Base-by-base conservation (phyloP, 176 grass and related monocot genomes). In the Coix lacrymajobi region DNA sequence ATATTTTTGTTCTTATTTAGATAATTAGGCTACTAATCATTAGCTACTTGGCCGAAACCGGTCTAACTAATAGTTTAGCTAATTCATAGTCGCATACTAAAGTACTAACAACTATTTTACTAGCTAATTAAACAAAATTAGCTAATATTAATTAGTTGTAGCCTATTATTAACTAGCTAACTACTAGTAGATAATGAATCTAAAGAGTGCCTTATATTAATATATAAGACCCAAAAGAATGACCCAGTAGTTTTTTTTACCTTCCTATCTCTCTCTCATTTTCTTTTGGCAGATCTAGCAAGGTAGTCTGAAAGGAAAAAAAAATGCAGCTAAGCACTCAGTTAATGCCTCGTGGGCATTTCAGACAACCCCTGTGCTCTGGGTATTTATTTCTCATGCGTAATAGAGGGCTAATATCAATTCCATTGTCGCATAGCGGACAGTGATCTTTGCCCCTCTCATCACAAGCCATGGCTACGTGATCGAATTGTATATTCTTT, bases 341-440 rank as follows among this genome's bases (percentile, higher is more conserved):
- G 69, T 88, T 72, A 89, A 89, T 81, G 87, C 28, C 19, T 76
- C 77, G 54, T 85, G 77, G 77, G 25, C 48, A 34, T 70, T 14
- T 85, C 83, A 89, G 78, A 85, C 64, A 81, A 38, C 43, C 57
- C 83, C 70, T 82, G 88, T 78, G 78, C 16, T 52, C 3, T 28
- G 15, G 11, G 56, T 31, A 86, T 86, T 89, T 73, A 86, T 71
- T 45, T 64, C 65, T 58, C 78, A 57, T 64, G 72, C 71, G 22
- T 26, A 65, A 29, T 57, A 74, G 66, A 34, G 34, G 75, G 28
- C n/a, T 49, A 70, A 64, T 72, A 86, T 79, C 76, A 86, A 57
- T 74, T 74, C 25, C 31, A 57, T 43, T 80, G 84, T 80, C 69
- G 25, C 6, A 85, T 79, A 29, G 45, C 22, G 43, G 22, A 4